phyloP scores from a whole-genome alignment of 2,329 filamentous ascomycete genomes.

The Canariomyces notabilis region DNA sequence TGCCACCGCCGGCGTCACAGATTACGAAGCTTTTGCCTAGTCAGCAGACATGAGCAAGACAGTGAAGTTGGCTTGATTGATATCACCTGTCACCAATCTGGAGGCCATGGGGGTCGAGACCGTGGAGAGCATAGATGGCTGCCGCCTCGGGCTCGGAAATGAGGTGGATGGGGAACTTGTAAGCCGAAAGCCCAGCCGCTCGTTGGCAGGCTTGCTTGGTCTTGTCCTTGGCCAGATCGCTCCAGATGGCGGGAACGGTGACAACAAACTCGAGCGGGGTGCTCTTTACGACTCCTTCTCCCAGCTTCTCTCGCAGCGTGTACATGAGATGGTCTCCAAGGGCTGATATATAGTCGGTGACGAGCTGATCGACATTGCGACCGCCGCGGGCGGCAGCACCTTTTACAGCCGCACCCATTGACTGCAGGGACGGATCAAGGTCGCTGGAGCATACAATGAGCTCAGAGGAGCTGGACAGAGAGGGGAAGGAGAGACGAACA shows the following conservation, averaged over 20 bases:
- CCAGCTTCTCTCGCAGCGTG: constrained; percentile 39
- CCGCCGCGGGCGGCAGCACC: constrained; percentile 27
- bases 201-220: constrained; percentile 42
- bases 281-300: constrained; percentile 36
- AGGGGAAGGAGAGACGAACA: constrained; percentile 35
- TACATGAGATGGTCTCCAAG: constrained; percentile 45
- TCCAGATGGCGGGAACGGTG: constrained; percentile 57
- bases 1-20: constrained; percentile 51
- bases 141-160: constrained; percentile 51
- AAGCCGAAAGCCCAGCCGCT: constrained; percentile 30
- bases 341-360: constrained; percentile 45
- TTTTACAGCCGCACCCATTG: constrained; percentile 29
- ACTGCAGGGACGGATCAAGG: constrained; percentile 34
- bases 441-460: constrained; percentile 14
- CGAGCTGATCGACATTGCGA: constrained; percentile 36
- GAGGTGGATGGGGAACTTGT: constrained; percentile 36
- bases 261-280: constrained; percentile 50
- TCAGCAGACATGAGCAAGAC: neutral
- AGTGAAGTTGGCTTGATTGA: neutral
- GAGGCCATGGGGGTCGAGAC: constrained; percentile 37
- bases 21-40: constrained; percentile 38
- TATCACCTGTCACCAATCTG: constrained; percentile 36
- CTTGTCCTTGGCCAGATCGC: constrained; percentile 47
- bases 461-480: constrained; percentile 2
- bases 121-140: constrained; percentile 44